Evolutionary conservation across 1,284 basidiomycete genomes (phyloP).

Genomic region (Cutaneotrichosporon sp.): DNA sequence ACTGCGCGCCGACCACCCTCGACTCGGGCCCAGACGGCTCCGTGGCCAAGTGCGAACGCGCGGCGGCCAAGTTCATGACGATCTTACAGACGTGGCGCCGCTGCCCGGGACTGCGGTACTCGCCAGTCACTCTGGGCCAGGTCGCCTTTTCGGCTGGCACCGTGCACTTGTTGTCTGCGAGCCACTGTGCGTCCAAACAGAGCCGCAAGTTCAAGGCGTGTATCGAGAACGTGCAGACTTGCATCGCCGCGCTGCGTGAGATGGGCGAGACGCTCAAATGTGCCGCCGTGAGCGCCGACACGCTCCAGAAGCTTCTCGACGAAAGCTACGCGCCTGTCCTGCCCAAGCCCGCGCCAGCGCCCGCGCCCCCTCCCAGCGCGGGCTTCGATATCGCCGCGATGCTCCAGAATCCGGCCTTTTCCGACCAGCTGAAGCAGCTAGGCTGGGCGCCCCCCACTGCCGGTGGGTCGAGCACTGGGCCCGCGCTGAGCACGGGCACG

Average conservation of each 20-base stretch:
- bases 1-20: not conserved
- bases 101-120: conserved; percentile 38
- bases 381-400: conserved; percentile 19
- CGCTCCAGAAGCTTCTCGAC: conserved; percentile 20
- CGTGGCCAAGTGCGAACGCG: conserved; percentile 23
- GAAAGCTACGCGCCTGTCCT: conserved; percentile 14
- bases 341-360: not conserved
- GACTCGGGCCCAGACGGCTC: conserved; percentile 12
- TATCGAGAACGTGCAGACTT: conserved; percentile 25
- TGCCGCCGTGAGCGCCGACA: conserved; percentile 14
- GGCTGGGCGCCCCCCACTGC: conserved; percentile 26
- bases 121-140: conserved; percentile 35
- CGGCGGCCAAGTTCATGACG: conserved; percentile 27
- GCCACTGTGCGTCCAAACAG: conserved; percentile 21
- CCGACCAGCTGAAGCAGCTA: conserved; percentile 23
- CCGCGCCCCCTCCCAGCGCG: not conserved
- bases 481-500: not conserved
- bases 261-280: conserved; percentile 28
- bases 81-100: conserved; percentile 29
- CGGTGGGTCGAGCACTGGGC: not conserved
- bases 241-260: conserved; percentile 26
- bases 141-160: conserved; percentile 40
- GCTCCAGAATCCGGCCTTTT: conserved; percentile 22
- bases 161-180: conserved; percentile 35
- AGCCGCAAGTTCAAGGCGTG: conserved; percentile 19